Percentiles rank a stretch among this genome's conserved stretches.
Evolutionary conservation across 1,284 basidiomycete genomes (phyloP).

Genomic region (Trichosporon sp.): DNA sequence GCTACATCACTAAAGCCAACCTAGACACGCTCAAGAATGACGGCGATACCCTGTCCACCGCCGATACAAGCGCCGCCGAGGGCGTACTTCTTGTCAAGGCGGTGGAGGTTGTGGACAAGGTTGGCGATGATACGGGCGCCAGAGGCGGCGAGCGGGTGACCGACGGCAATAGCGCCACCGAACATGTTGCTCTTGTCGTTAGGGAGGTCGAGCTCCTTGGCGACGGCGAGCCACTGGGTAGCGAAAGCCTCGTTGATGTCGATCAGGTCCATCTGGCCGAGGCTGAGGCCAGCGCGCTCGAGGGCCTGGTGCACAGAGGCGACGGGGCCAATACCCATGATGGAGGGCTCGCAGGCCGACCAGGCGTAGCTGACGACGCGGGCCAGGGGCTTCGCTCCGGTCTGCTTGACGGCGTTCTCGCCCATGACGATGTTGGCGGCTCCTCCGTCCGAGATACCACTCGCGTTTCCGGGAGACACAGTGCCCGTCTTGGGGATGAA

Average conservation of each 20-base stretch:
- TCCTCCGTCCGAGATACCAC: slow-evolving; percentile 55
- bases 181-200: slow-evolving; percentile 55
- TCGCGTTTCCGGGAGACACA: slow-evolving; percentile 55
- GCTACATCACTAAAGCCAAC: neutral
- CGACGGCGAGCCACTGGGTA: slow-evolving; percentile 54
- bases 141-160: slow-evolving; percentile 54
- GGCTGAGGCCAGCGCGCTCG: slow-evolving; percentile 33
- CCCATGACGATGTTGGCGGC: slow-evolving; percentile 55
- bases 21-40: slow-evolving; percentile 34
- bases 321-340: slow-evolving; percentile 58
- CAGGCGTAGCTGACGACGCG: slow-evolving; percentile 53
- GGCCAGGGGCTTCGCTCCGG: slow-evolving; percentile 52
- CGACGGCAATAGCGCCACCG: slow-evolving; percentile 52
- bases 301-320: slow-evolving; percentile 36
- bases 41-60: slow-evolving; percentile 45
- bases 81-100: slow-evolving; percentile 54
- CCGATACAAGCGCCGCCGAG: slow-evolving; percentile 56
- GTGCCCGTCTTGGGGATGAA: slow-evolving; percentile 53
- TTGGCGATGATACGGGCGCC: slow-evolving; percentile 54
- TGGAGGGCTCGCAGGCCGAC: slow-evolving; percentile 54
- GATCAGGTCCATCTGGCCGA: slow-evolving; percentile 54
- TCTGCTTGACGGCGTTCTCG: slow-evolving; percentile 50
- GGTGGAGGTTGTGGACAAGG: slow-evolving; percentile 53
- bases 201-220: slow-evolving; percentile 54
- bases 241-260: slow-evolving; percentile 59